phyloP scores from a whole-genome alignment of 140 eudicot species.

The Oenanthe javanica region DNA sequence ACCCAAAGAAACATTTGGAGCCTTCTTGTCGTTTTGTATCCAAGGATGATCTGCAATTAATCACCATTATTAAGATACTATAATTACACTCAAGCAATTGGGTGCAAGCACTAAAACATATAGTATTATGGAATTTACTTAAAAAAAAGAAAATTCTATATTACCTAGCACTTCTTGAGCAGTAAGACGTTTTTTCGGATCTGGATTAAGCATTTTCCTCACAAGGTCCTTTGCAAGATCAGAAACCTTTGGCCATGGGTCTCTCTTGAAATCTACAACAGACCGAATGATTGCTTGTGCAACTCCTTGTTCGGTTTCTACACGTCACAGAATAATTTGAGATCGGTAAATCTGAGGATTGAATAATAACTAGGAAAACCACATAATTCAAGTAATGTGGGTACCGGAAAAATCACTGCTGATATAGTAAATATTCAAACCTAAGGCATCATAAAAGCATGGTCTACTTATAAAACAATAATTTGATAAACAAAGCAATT shows the following conservation, averaged over 20 bases:
- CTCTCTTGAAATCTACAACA: conserved; percentile 32
- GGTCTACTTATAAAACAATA: not conserved
- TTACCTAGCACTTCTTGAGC: conserved; percentile 46
- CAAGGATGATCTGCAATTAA: conserved; percentile 38
- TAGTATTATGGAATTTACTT: not conserved
- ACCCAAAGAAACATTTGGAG: conserved; percentile 42
- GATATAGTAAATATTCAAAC: not conserved
- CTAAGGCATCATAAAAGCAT: not conserved
- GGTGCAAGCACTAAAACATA: not conserved
- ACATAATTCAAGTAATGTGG: too few species aligned
- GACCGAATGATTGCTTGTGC: conserved; percentile 37
- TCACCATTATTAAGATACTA: not conserved
- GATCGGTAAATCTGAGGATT: not conserved
- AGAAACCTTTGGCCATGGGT: conserved; percentile 46
- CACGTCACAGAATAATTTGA: not conserved
- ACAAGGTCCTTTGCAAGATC: conserved; percentile 47
- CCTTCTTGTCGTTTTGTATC: conserved; percentile 43
- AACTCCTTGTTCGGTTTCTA: conserved; percentile 49
- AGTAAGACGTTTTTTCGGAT: conserved; percentile 35
- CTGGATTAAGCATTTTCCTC: conserved; percentile 47
- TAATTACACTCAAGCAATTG: not conserved
- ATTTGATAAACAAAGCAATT: not conserved
- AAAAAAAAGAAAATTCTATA: not conserved
- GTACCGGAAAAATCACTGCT: not conserved
- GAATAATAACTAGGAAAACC: too few species aligned